Percentiles rank a stretch among this genome's conserved stretches.
Conservation (phyloP, 495 filamentous ascomycete genomes). For the Penicillium canariense region DNA sequence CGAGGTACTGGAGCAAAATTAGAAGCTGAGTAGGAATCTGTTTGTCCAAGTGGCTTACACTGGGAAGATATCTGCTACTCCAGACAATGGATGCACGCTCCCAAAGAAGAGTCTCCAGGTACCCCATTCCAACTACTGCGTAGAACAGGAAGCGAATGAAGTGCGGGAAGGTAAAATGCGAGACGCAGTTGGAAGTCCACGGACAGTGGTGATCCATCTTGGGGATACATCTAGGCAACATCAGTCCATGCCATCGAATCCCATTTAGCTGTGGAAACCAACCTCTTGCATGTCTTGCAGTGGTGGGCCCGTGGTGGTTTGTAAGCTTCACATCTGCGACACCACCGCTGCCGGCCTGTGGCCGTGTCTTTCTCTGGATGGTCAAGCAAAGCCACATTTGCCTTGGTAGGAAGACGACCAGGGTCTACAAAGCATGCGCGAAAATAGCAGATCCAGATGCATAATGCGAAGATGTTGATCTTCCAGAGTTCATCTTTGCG, state of each 20-base stretch:
- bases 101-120: slow-evolving; percentile 59
- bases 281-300: slow-evolving; percentile 81
- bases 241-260: not conserved
- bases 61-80: slow-evolving; percentile 63
- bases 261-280: not conserved
- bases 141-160: slow-evolving; percentile 87
- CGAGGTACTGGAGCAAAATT: slow-evolving; percentile 60
- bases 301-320: slow-evolving; percentile 92
- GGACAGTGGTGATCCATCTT: slow-evolving; percentile 99
- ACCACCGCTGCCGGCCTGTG: slow-evolving; percentile 60
- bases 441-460: slow-evolving; percentile 78
- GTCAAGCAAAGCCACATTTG: slow-evolving; percentile 19
- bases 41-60: slow-evolving; percentile 40
- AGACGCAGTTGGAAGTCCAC: slow-evolving; percentile 94
- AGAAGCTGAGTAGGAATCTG: slow-evolving; percentile 5
- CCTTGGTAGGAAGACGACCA: slow-evolving; percentile 46
- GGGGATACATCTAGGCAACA: slow-evolving; percentile 68
- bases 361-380: slow-evolving; percentile 28
- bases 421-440: slow-evolving; percentile 75
- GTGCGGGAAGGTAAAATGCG: slow-evolving; percentile 82
- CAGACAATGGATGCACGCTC: slow-evolving; percentile 62
- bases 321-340: slow-evolving; percentile 75
- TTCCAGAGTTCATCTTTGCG: slow-evolving; percentile 55
- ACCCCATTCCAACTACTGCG: slow-evolving; percentile 64
- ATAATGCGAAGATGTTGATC: slow-evolving; percentile 72